Base-by-base conservation (phyloP, 108 stramenopile genomes). In the Poteriospumella lacustris region DNA sequence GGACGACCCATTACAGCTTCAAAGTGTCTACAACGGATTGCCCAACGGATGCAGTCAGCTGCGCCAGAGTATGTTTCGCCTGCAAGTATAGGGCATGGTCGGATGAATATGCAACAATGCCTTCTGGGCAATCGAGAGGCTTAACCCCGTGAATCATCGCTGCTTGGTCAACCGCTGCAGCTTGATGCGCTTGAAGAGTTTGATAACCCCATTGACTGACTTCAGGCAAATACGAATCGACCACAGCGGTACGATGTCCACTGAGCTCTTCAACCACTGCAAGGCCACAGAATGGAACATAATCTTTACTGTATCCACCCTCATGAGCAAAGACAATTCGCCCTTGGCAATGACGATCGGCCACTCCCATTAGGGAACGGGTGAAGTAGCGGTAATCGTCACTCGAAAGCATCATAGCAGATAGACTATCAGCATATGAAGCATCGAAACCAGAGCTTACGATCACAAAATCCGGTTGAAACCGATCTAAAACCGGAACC, bases 381-480 rank as follows among this genome's bases (percentile, higher is more conserved):
- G 85, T 72, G 69, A 89, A 84, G 26, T 26, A 1, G 0, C 78
- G 56, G 42, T 82, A 89, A 42, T 52, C 81, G 42, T 86, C 81
- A 38, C 81, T 82, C 0, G 83, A 64, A 0, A 89, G 76, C 83
- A 83, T 87, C 85, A 87, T 84, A 15, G 34, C 43, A 1, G 80
- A 89, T 78, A 90, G 81, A 39, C 85, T 85, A 75, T 92, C 92
- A 31, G 88, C 91, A 31, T 39, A 29, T 15, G 90, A 89, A 9
- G 89, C 90, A 84, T 94, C 93, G 78, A 94, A 94, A 12, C 93
- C 93, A 56, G 93, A 91, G 73, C 84, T 85, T 3, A 94, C 88
- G 29, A 94, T 43, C 2, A 94, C 78, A 24, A 94, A 70, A 58
- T 91, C 88, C 26, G 91, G 93, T 33, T 80, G 33, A 73, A 88